Base-by-base conservation (phyloP, 1,284 basidiomycete species). In the Ganoderma lucidum region DNA sequence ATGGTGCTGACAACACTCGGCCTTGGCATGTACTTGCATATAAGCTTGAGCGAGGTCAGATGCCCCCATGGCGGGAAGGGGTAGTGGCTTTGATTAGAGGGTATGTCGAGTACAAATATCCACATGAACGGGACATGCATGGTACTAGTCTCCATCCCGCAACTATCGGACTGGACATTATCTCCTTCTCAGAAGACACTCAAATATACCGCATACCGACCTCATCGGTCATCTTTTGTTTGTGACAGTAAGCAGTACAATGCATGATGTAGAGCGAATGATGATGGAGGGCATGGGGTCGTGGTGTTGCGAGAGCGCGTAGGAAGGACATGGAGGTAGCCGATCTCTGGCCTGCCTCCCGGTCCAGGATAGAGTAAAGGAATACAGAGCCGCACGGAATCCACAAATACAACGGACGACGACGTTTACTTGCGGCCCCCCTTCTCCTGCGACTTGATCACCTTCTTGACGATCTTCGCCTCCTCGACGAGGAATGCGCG, bases 391-490 rank as follows among this genome's bases (percentile, higher is more conserved):
- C 66, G 63, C 70, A 68, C 55, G 65, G 32, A 63, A 63, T 63
- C 60, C 64, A 65, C 65, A 62, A 42, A 64, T 30, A 61, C 59
- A 61, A 41, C n/a, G 23, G 59, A 44, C 59, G 10, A 56, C 59
- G 10, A 56, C 67, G 68, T 77, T 74, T 79, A 80, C 78, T 80
- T 80, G 75, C 78, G 77, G 67, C 77, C 76, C 23, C 73, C 75
- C 77, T 82, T 87, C 80, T 87, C 88, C 82, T 93, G 92, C 78
- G 93, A 93, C 90, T 98, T 98, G 88, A 99, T 96, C 75, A 99
- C 97, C 85, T 91, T 94, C 93, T 99, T 99, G 81, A 99, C 97
- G 78, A 99, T 99, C 90, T 99, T 99, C 63, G 97, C 97, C 88
- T 99, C 97, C 88, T 99, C 98, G 68, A 99, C 95, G 73, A 99